Base-by-base conservation (phyloP, 768 basidiomycete species). In the Boletus fagicola region DNA sequence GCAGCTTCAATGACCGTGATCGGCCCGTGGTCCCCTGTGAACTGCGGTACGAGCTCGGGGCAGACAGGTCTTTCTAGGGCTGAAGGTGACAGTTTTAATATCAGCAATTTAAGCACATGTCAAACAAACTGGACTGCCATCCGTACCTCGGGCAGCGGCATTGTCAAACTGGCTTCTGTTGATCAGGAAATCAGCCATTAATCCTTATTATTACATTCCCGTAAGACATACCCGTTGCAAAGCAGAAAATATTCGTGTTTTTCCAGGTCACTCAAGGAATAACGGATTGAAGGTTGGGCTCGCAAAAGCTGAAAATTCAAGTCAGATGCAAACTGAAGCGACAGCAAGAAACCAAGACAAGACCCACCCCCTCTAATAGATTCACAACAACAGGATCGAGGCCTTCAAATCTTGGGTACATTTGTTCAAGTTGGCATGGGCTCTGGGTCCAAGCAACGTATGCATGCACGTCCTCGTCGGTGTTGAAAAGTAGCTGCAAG, bases 331-430 rank as follows among this genome's bases (percentile, higher is more conserved):
- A 51, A 15, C 33, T 26, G 9, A 44, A 35, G 35, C 20, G 33
- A 51, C 6, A 16, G 22, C 16, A 13, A 26, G 31, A 18, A 47
- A 44, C 9, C 9, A 38, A 46, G 11, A 30, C 24, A 26, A 33
- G n/a, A 44, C 61, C 22, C 20, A 70, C 77, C 33, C 77, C 75
- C 33, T 61, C 55, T 7, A 78, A 54, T 3, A 80, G 55, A 52
- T 61, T 40, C 44, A 65, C 66, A 1, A 64, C 68, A 0, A 65
- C 49, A 11, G 56, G 46, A 16, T 62, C 59, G 18, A 78, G 52
- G 2, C 49, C 59, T 3, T 61, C 57, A 30, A 67, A 71, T 3
- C 55, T 57, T 3, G 69, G 30, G 42, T 75, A 76, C 5, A 51
- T 62, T 35, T 36, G 36, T 15, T 62, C 64, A 5, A n/a, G 15